Base-by-base conservation (phyloP, 148 eudicot species). In the Cornus kousa region DNA sequence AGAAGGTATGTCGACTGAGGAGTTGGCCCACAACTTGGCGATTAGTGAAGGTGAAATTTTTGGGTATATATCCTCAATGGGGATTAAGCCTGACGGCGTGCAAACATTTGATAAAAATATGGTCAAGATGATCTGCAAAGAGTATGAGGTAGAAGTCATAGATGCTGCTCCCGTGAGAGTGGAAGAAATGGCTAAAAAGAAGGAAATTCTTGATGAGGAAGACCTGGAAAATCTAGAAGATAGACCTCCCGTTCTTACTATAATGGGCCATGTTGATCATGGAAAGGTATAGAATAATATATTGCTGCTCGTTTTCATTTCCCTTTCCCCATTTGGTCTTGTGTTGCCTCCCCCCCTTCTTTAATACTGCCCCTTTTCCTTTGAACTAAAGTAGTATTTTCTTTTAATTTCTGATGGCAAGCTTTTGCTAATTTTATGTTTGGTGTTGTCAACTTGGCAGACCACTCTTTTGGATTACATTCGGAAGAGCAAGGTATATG, bases 241-340 rank as follows among this genome's bases (percentile, higher is more conserved):
- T 59, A 91, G 97, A 74, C 99, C 99, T 83, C 99, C 99, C 59
- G 98, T 96, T 46, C 82, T 96, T 80, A 96, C 99, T 62, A 96
- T 96, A 73, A 96, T 96, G 99, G 99, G 99, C 35, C 99, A 96
- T 82, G 99, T 96, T 33, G 99, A 96, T 84, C 99, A 96, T 82
- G 99, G 99, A 70, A 96, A 96, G 97, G 99, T 96, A 72, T 73
- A 78, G 66, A 65, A 78, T 19, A 43, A 59, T 7, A 65, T 46
- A 70, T 32, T 10, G 72, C 13, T 17, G 73, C 57, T 83, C 32
- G 1, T 35, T 35, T 35, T 35, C 5, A 2, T 2, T 35, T 35
- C 0, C 37, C 37, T 4, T 35, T 35, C 37, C 37, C 37, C 2
- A 35, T 35, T 35, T 35, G 37, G 5, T 35, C 37, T 35, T 35